These are phyloP conservation scores for Inonotus hispidus DNA, from an alignment of 1,284 basidiomycete species.

Conservation along the genomic window DNA sequence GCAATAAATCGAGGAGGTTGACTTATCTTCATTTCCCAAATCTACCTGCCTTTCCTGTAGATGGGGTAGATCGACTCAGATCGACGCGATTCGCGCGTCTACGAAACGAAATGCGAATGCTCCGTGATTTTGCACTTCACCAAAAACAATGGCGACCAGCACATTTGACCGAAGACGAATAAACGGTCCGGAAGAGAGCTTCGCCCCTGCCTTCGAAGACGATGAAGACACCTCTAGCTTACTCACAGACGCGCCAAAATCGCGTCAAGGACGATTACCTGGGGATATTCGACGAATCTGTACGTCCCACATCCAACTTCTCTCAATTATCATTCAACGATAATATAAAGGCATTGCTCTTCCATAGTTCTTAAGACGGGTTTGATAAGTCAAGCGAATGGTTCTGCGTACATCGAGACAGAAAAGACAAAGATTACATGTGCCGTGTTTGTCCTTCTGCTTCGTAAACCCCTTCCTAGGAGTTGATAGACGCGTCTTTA, in stretches of 20 bases:
- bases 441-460: slow-evolving; percentile 69
- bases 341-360: not conserved
- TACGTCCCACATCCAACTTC: slow-evolving; percentile 36
- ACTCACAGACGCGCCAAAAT: slow-evolving; percentile 29
- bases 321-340: not conserved
- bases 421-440: slow-evolving; percentile 89
- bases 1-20: not conserved
- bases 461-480: not conserved
- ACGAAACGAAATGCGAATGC: not conserved
- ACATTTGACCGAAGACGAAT: slow-evolving; percentile 81
- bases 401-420: slow-evolving; percentile 92
- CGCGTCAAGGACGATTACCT: slow-evolving; percentile 47
- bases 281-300: slow-evolving; percentile 80
- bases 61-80: not conserved
- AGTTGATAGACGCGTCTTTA: slow-evolving; percentile 29
- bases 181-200: slow-evolving; percentile 83
- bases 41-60: not conserved
- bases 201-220: slow-evolving; percentile 54
- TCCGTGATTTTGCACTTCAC: not conserved
- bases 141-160: slow-evolving; percentile 38
- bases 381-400: slow-evolving; percentile 88
- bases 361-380: slow-evolving; percentile 80
- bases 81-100: not conserved
- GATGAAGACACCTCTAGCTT: slow-evolving; percentile 27
- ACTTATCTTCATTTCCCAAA: not conserved